Base-by-base conservation (phyloP, 805 yeast genomes). In the Wickerhamomyces xylosicus region DNA sequence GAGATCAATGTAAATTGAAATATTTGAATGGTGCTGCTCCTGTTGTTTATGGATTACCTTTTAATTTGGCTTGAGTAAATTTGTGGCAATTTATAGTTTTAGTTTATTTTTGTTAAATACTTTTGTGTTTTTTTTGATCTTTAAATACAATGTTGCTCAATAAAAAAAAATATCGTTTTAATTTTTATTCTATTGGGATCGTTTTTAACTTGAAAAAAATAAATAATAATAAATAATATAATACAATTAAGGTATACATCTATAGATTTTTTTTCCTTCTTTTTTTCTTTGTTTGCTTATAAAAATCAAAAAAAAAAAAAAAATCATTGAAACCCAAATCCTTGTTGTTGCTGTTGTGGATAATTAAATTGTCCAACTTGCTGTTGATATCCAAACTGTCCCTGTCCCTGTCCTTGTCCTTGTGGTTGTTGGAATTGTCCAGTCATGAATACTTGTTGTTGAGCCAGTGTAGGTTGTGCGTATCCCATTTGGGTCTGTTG, bases 11-110 rank as follows among this genome's bases (percentile, higher is more conserved):
- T 54, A 73, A 72, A 36, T 62, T 92, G 44, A 73, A 64, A 39
- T 86, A 73, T 52, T 63, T 90, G 45, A 92, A 92, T 53, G 97
- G 97, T 0, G 84, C 94, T 1, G 95, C 98, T 0, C 95, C 96
- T 0, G 79, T 92, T 0, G 66, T 89, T 2, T 90, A 89, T 56
- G 98, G 98, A 0, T 55, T 92, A 33, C 97, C 97, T 5, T 58
- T 79, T 41, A 40, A 32, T 17, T 37, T 46, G 9, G 25, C 10
- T 21, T n/a, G n/a, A n/a, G n/a, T n/a, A n/a, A n/a, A 21, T 7
- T 21, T 21, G 10, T 6, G 25, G 25, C 25, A 21, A 7, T 21
- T 7, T 21, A 21, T 21, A n/a, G n/a, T n/a, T n/a, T n/a, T n/a
- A n/a, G n/a, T n/a, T n/a, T n/a, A n/a, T n/a, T n/a, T n/a, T n/a